phyloP scores from a whole-genome alignment of 768 basidiomycete species.

The Leucosporidium scottii region DNA sequence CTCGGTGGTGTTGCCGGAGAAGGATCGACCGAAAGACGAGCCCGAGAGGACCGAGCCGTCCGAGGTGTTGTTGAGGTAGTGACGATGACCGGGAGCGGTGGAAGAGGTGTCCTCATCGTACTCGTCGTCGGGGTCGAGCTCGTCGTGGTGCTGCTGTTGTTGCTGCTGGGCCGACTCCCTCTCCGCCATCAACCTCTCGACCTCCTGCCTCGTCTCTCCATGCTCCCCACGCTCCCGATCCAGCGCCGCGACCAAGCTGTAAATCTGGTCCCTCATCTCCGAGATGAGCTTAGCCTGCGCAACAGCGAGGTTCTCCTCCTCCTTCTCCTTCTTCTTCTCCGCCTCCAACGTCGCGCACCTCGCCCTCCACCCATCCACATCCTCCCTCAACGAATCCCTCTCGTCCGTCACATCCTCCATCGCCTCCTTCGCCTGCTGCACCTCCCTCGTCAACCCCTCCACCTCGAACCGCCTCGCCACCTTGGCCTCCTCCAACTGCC shows the following conservation, averaged over 20 bases:
- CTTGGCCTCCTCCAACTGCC: conserved; percentile 22
- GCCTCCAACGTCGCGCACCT: conserved; percentile 71
- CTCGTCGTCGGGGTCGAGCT: conserved; percentile 7
- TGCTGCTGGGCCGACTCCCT: conserved; percentile 7
- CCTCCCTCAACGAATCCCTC: conserved; percentile 77
- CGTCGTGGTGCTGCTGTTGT: not conserved
- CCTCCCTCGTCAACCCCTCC: conserved; percentile 74
- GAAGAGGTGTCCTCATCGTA: not conserved
- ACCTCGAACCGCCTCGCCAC: conserved; percentile 23
- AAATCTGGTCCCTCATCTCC: conserved; percentile 45
- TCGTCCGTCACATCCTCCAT: conserved; percentile 42
- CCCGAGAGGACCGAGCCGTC: conserved; percentile 22
- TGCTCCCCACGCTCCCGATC: conserved; percentile 42
- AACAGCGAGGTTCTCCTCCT: conserved; percentile 33
- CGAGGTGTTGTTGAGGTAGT: conserved; percentile 20
- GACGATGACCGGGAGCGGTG: not conserved
- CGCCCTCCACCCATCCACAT: conserved; percentile 77
- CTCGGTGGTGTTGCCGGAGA: conserved; percentile 29
- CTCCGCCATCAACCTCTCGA: conserved; percentile 27
- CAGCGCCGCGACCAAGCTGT: conserved; percentile 43
- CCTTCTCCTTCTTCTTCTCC: conserved; percentile 56
- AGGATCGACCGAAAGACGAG: conserved; percentile 24
- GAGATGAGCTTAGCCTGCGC: conserved; percentile 40
- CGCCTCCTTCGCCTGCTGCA: conserved; percentile 54
- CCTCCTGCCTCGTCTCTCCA: conserved; percentile 33